Conservation (phyloP, 73 alveolate genomes). For the Uronychia setigera region DNA sequence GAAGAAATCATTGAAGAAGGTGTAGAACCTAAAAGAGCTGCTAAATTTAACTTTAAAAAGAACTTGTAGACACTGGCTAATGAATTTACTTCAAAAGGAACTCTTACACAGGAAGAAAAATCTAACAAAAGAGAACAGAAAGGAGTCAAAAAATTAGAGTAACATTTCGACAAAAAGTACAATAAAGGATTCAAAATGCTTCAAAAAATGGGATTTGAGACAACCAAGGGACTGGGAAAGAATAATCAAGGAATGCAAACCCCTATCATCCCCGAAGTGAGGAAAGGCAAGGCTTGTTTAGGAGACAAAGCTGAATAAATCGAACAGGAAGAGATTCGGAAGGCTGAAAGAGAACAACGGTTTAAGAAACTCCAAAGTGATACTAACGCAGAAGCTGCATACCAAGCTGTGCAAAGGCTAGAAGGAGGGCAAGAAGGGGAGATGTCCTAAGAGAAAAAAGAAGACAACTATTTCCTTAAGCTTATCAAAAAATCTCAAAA, state of each 20-base stretch:
- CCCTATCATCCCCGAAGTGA: slow-evolving; percentile 16
- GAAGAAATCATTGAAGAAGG: neutral
- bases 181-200: slow-evolving; percentile 24
- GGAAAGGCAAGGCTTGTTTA: slow-evolving; percentile 9
- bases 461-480: slow-evolving; percentile 3
- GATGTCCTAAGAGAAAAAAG: neutral
- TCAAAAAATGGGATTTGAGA: slow-evolving; percentile 23
- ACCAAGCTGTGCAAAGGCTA: slow-evolving; percentile 2
- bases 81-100: neutral
- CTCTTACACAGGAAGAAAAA: neutral
- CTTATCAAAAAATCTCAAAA: neutral
- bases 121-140: neutral
- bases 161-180: slow-evolving; percentile 5
- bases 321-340: neutral
- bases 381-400: neutral
- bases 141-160: slow-evolving; percentile 5
- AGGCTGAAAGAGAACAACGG: neutral
- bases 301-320: slow-evolving; percentile 5
- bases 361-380: neutral
- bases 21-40: neutral
- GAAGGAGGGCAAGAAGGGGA: neutral
- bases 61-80: neutral
- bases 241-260: slow-evolving; percentile 6
- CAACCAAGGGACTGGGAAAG: neutral
- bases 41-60: neutral